A percentile compares a stretch with the other conserved stretches of the same genome.
phyloP scores from a whole-genome alignment of 2,329 filamentous ascomycete genomes.

The Albifimbria verrucaria region DNA sequence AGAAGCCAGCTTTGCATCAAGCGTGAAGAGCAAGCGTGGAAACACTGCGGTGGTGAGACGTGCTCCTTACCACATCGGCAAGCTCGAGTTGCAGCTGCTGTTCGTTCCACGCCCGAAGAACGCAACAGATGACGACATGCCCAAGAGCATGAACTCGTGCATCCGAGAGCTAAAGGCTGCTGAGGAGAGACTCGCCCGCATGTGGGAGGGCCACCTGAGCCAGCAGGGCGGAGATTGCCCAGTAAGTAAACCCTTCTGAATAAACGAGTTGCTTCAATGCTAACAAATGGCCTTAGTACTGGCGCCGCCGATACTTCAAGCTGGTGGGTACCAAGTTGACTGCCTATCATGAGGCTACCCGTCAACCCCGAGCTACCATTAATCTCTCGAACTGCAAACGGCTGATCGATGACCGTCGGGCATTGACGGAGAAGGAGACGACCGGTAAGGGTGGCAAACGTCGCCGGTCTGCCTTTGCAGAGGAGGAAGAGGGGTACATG shows the following conservation, averaged over 20 bases:
- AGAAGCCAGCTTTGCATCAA: conserved; percentile 72
- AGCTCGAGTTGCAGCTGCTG: conserved; percentile 87
- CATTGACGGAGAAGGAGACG: conserved; percentile 80
- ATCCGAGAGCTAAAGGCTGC: conserved; percentile 90
- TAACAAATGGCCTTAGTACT: conserved; percentile 64
- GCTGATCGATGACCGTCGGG: conserved; percentile 85
- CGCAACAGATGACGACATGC: conserved; percentile 89
- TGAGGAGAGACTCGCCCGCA: conserved; percentile 72
- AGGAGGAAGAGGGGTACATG: conserved; percentile 99
- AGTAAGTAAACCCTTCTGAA: conserved; percentile 53
- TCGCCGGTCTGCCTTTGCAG: conserved; percentile 91
- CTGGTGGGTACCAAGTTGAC: conserved; percentile 87
- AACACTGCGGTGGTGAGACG: conserved; percentile 68
- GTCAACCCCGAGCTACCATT: conserved; percentile 94
- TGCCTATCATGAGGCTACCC: conserved; percentile 91
- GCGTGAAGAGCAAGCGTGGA: conserved; percentile 90
- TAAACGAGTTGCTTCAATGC: conserved; percentile 11
- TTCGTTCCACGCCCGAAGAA: conserved; percentile 93
- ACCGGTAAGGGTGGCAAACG: conserved; percentile 73
- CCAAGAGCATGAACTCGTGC: conserved; percentile 98
- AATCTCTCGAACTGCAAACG: conserved; percentile 91
- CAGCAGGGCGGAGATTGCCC: conserved; percentile 98
- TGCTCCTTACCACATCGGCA: conserved; percentile 95
- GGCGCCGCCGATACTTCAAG: conserved; percentile 97
- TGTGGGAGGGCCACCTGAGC: conserved; percentile 85